Conservation (phyloP, 345 rosid genomes). For the Eucalyptus regnans region DNA sequence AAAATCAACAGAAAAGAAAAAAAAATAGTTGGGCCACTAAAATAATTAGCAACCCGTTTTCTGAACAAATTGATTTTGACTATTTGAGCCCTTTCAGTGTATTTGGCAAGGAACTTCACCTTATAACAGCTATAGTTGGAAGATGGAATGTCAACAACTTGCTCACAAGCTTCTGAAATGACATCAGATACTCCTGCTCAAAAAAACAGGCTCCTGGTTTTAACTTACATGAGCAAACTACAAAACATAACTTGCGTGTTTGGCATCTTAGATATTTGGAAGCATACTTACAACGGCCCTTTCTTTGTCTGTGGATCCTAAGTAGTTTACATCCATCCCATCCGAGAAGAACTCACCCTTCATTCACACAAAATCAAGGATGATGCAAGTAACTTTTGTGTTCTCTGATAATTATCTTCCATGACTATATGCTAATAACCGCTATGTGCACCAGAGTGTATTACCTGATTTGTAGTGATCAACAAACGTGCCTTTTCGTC, state of each 20-base stretch:
- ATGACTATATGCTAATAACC: background rate
- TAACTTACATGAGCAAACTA: background rate
- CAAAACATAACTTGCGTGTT: background rate
- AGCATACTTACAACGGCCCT: background rate
- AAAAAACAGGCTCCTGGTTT: too few species aligned
- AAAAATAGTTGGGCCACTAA: background rate
- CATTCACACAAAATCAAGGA: background rate
- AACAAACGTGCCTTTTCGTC: background rate
- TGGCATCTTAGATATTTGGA: background rate
- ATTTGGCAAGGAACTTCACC: background rate
- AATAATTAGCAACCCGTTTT: background rate
- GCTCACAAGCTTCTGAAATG: background rate
- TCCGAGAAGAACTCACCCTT: background rate
- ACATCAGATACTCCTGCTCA: background rate
- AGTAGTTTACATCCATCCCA: background rate
- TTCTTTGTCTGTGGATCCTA: background rate
- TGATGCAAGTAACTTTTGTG: background rate
- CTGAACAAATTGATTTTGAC: background rate
- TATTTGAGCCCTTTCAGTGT: background rate
- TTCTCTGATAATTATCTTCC: background rate
- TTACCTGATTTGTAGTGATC: background rate
- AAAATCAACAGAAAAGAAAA: background rate
- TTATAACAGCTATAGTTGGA: background rate
- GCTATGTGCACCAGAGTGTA: background rate
- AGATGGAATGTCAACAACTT: conserved; percentile 1